Conservation (phyloP, 2,329 filamentous ascomycete genomes). For the Ophidiomyces ophidiicola region DNA sequence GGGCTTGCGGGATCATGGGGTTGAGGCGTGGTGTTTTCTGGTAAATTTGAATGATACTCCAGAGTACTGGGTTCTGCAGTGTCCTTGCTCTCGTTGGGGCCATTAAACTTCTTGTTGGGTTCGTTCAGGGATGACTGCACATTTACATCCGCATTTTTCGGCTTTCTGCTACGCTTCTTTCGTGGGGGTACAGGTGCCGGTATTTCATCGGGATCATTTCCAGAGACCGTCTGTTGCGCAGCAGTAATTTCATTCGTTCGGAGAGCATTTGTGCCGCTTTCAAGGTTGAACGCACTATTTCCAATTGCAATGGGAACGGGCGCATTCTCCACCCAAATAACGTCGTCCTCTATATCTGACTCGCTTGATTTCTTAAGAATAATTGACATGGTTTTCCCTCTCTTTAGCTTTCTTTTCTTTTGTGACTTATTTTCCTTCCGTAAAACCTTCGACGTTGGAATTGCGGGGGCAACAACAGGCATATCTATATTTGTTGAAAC, state of each 20-base stretch:
- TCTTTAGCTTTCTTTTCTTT: constrained; percentile 36
- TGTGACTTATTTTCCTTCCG: constrained; percentile 16
- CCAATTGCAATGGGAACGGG: constrained; percentile 15
- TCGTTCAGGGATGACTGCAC: too few relatives aligned
- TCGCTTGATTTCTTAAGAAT: constrained; percentile 22
- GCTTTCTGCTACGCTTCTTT: constrained; percentile 35
- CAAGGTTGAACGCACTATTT: too few relatives aligned
- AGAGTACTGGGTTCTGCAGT: too few relatives aligned
- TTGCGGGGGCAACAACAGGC: background rate
- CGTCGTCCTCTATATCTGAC: constrained; percentile 29
- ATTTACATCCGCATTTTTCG: too few relatives aligned
- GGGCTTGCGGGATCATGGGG: background rate
- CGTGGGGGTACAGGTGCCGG: constrained; percentile 8
- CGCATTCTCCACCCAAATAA: constrained; percentile 30
- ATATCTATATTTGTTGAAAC: background rate
- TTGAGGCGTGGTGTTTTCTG: background rate
- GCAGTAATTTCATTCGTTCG: too few relatives aligned
- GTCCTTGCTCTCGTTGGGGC: too few relatives aligned
- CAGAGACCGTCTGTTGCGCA: too few relatives aligned
- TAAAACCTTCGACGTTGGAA: background rate
- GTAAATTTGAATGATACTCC: too few relatives aligned
- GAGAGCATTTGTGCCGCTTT: too few relatives aligned
- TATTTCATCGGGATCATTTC: too few relatives aligned
- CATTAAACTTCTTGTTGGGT: too few relatives aligned
- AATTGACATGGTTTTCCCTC: constrained; percentile 32